These are phyloP conservation scores for Umbelopsis vinacea DNA, from an alignment of 192 early-diverging fungal species.

Conservation along the genomic window DNA sequence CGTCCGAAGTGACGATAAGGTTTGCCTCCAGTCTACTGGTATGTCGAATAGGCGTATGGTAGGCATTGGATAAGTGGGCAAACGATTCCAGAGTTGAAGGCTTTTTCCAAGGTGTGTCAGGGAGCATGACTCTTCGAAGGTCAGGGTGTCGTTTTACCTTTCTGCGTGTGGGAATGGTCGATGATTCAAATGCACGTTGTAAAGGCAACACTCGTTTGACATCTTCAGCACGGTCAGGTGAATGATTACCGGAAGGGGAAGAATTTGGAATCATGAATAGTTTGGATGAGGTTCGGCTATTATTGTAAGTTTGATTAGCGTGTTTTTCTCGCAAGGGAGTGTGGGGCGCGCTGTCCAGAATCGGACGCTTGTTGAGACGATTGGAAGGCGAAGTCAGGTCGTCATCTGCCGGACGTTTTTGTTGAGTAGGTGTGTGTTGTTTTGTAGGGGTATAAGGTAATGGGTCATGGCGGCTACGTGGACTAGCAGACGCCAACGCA, in stretches of 20 bases:
- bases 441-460: conserved; percentile 2
- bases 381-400: not conserved
- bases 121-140: not conserved
- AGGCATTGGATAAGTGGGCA: not conserved
- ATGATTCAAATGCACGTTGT: conserved; percentile 10
- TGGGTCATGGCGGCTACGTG: not conserved
- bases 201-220: not conserved
- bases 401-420: conserved; percentile 1
- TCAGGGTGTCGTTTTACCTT: not conserved
- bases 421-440: not conserved
- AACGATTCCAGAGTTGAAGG: conserved; percentile 6
- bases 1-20: conserved; percentile 2
- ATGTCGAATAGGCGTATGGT: conserved; percentile 18
- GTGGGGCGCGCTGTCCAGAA: not conserved
- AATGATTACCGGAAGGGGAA: not conserved
- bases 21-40: not conserved
- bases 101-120: conserved; percentile 11
- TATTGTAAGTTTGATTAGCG: not conserved
- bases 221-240: not conserved
- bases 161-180: not conserved
- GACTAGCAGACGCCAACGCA: conserved; percentile 17
- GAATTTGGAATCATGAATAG: conserved; percentile 6
- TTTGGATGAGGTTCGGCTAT: not conserved
- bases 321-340: not conserved
- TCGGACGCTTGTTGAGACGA: not conserved